Evolutionary conservation across 768 basidiomycete species (phyloP).

Genomic region (Podaxis rugospora): DNA sequence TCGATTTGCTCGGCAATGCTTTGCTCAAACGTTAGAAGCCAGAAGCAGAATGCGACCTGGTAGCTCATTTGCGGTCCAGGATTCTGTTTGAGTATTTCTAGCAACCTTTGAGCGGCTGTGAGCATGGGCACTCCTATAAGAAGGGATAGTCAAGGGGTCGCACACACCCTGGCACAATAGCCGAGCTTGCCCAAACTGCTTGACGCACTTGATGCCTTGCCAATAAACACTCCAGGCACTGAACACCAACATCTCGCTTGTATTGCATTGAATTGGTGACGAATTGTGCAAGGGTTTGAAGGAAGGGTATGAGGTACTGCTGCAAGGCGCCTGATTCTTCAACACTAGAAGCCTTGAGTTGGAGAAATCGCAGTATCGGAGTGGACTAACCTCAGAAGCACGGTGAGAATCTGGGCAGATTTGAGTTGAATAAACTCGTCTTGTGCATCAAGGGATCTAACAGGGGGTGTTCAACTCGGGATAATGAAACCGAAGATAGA

Average conservation of each 20-base stretch:
- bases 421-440: slow-evolving; percentile 98
- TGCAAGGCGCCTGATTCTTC: slow-evolving; percentile 44
- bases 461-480: slow-evolving; percentile 1
- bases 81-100: slow-evolving; percentile 77
- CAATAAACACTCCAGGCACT: slow-evolving; percentile 83
- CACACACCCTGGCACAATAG: slow-evolving; percentile 63
- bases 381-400: slow-evolving; percentile 64
- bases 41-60: slow-evolving; percentile 88
- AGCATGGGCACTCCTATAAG: neutral
- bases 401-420: slow-evolving; percentile 80
- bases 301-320: slow-evolving; percentile 55
- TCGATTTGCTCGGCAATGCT: slow-evolving; percentile 83
- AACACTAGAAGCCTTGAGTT: slow-evolving; percentile 31
- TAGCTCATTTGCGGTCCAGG: slow-evolving; percentile 94
- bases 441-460: slow-evolving; percentile 73
- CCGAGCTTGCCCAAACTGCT: slow-evolving; percentile 74
- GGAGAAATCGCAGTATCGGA: neutral
- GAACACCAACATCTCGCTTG: slow-evolving; percentile 86
- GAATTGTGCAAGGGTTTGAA: slow-evolving; percentile 54
- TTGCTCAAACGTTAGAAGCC: slow-evolving; percentile 91
- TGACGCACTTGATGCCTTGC: slow-evolving; percentile 76
- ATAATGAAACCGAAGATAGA: neutral
- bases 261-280: slow-evolving; percentile 57
- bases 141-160: neutral
- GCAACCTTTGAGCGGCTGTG: slow-evolving; percentile 44